phyloP scores from a whole-genome alignment of 495 filamentous ascomycete species.

The Lophium mytilinum region DNA sequence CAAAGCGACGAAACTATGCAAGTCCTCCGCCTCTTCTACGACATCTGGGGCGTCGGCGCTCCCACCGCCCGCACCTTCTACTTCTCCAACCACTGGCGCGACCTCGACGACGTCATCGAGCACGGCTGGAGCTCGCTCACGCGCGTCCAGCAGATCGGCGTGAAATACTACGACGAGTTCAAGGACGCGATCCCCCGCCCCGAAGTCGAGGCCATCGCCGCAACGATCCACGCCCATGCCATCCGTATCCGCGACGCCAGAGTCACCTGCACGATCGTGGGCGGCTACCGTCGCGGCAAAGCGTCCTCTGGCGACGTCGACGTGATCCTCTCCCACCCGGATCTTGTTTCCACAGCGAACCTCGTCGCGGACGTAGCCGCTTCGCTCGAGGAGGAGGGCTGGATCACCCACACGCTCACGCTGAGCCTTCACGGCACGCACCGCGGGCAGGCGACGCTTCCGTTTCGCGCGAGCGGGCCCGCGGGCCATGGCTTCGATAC shows the following conservation, averaged over 20 bases:
- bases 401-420: constrained; percentile 76
- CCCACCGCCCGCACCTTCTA: constrained; percentile 79
- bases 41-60: constrained; percentile 86
- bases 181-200: constrained; percentile 56
- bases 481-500: constrained; percentile 65
- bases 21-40: constrained; percentile 59
- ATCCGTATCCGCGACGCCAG: constrained; percentile 40
- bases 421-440: constrained; percentile 57
- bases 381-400: constrained; percentile 56
- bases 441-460: constrained; percentile 61
- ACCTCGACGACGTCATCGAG: constrained; percentile 78
- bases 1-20: constrained; percentile 56
- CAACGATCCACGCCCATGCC: constrained; percentile 55
- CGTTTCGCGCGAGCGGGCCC: constrained; percentile 34
- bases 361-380: constrained; percentile 61
- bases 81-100: constrained; percentile 62
- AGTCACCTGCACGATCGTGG: constrained; percentile 67
- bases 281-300: constrained; percentile 82
- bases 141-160: constrained; percentile 81
- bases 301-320: constrained; percentile 70
- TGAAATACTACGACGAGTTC: constrained; percentile 95
- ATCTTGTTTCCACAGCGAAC: constrained; percentile 54
- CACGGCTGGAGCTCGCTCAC: constrained; percentile 67
- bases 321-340: constrained; percentile 72
- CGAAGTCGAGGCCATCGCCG: constrained; percentile 66